Conservation (phyloP, 441 rosid genomes). For the Flueggea neowawraea region DNA sequence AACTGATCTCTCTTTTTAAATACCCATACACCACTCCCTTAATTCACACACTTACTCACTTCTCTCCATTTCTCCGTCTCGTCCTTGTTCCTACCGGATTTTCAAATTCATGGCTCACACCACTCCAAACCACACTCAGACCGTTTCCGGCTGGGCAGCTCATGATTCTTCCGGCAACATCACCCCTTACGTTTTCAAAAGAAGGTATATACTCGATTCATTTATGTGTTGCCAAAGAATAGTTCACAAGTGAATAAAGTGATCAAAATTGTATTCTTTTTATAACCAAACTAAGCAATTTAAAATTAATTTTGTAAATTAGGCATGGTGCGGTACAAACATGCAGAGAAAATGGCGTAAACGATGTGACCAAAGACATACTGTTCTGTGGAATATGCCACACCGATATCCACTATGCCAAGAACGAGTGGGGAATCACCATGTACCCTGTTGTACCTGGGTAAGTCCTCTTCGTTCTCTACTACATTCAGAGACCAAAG, state of each 20-base stretch:
- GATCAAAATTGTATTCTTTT: not conserved
- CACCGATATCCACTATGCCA: constrained; percentile 58
- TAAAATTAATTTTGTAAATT: not conserved
- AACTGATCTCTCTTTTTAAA: too few relatives aligned
- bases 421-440: constrained; percentile 77
- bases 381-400: constrained; percentile 79
- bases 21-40: too few relatives aligned
- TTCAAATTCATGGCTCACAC: constrained; percentile 32
- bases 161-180: constrained; percentile 45
- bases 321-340: not conserved
- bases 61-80: too few relatives aligned
- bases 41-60: too few relatives aligned
- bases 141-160: constrained; percentile 60
- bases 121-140: constrained; percentile 49
- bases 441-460: constrained; percentile 83
- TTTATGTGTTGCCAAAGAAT: not conserved
- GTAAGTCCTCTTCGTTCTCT: constrained; percentile 17
- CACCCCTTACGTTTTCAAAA: constrained; percentile 41
- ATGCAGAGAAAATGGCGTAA: constrained; percentile 57
- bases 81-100: too few relatives aligned
- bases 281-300: not conserved
- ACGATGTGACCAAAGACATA: constrained; percentile 70
- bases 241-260: too few relatives aligned
- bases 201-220: constrained; percentile 29
- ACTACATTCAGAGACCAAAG: not conserved